A percentile compares a stretch with the other conserved stretches of the same genome.
phyloP scores from a whole-genome alignment of 225 moss, liverwort and hornwort genomes.

The Asterella californica region DNA sequence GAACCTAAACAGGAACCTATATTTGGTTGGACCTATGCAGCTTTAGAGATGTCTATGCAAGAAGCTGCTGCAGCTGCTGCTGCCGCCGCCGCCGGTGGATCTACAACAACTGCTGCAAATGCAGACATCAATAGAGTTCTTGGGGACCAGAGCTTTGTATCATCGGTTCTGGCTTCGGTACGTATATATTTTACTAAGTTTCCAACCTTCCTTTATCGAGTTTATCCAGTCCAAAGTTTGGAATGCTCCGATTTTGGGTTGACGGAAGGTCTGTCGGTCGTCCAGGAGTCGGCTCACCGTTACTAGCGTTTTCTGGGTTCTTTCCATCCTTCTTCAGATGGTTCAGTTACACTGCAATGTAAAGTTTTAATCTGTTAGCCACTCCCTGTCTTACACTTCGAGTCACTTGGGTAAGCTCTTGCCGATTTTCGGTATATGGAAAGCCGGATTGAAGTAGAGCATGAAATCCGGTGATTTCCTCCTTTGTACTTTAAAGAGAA shows the following conservation, averaged over 20 bases:
- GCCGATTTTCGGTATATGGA: no score
- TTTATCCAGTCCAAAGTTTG: not conserved
- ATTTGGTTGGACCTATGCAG: slow-evolving; percentile 40
- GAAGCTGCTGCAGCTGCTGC: slow-evolving; percentile 61
- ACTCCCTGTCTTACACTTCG: no score
- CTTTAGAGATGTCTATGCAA: slow-evolving; percentile 97
- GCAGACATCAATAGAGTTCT: slow-evolving; percentile 83
- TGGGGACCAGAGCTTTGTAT: slow-evolving; percentile 90
- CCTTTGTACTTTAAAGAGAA: not conserved
- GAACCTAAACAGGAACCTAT: not conserved
- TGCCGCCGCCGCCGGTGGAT: slow-evolving; percentile 23
- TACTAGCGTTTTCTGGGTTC: not conserved
- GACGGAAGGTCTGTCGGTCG: not conserved
- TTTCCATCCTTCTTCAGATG: not conserved
- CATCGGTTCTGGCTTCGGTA: slow-evolving; percentile 87
- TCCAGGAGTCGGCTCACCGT: not conserved
- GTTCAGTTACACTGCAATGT: not conserved
- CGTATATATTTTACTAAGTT: not conserved
- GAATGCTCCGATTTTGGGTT: not conserved
- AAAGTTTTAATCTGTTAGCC: not conserved
- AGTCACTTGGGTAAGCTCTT: no score
- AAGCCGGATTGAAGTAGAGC: not conserved
- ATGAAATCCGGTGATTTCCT: not conserved
- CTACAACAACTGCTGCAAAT: slow-evolving; percentile 46
- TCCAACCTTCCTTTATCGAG: no score